Conservation (phyloP, 345 rosid species). For the Trapa incisa region DNA sequence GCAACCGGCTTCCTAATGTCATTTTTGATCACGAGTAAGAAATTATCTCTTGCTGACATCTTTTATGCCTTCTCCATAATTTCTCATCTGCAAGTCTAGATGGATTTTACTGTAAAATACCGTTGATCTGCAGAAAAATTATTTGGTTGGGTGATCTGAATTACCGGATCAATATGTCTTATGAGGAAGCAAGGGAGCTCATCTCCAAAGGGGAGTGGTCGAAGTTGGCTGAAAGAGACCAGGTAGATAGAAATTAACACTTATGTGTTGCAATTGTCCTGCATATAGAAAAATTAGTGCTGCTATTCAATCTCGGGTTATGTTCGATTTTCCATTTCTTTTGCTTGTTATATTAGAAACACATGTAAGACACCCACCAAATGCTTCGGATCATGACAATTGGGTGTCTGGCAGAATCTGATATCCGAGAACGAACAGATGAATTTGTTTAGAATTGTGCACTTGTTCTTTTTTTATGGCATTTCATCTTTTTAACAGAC, state of each 20-base stretch:
- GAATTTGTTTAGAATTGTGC: neutral
- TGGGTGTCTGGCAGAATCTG: no score
- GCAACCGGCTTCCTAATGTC: slow-evolving; percentile 51
- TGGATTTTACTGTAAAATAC: slow-evolving; percentile 7
- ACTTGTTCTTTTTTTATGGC: neutral
- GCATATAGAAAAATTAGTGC: no score
- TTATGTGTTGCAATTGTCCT: neutral
- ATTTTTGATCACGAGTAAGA: slow-evolving; percentile 83
- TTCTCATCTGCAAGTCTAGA: slow-evolving; percentile 2
- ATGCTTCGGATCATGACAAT: no score
- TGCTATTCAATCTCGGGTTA: no score
- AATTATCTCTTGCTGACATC: neutral
- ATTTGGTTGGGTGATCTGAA: slow-evolving; percentile 94
- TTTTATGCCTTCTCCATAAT: neutral
- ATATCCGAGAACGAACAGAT: neutral
- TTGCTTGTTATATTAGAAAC: no score
- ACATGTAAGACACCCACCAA: no score
- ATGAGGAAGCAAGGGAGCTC: slow-evolving; percentile 51
- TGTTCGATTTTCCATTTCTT: no score
- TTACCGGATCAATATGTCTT: slow-evolving; percentile 67
- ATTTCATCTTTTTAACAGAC: neutral
- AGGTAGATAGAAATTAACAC: slow-evolving; percentile 29
- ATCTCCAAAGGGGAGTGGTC: slow-evolving; percentile 62
- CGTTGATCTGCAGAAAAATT: slow-evolving; percentile 45
- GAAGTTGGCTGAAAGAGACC: slow-evolving; percentile 55